Evolutionary conservation across 176 grass and related monocot species (phyloP).

Genomic region (Triticum timopheevii): DNA sequence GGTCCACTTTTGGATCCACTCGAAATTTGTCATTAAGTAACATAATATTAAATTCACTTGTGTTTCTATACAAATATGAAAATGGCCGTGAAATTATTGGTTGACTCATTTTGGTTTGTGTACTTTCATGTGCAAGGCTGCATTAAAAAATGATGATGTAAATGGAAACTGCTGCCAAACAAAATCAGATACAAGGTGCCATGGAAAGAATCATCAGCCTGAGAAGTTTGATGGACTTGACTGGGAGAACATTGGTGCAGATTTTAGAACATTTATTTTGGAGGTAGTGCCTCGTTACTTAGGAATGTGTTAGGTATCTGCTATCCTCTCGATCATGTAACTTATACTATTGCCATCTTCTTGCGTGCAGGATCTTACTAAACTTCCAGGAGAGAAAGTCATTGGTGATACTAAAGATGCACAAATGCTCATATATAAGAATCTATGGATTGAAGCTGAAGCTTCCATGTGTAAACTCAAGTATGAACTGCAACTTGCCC

Average conservation of each 20-base stretch:
- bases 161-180: not conserved
- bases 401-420: slow-evolving; percentile 26
- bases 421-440: slow-evolving; percentile 49
- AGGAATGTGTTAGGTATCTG: not conserved
- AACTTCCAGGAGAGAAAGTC: slow-evolving; percentile 29
- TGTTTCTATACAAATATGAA: not conserved
- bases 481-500: slow-evolving; percentile 58
- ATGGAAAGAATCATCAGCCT: slow-evolving; percentile 14
- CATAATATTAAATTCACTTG: not conserved
- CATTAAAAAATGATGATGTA: not conserved
- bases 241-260: not conserved
- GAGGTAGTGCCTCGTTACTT: slow-evolving; percentile 29
- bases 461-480: slow-evolving; percentile 62
- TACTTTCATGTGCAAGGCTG: slow-evolving; percentile 16
- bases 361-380: slow-evolving; percentile 46
- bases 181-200: not conserved
- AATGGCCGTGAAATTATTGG: not conserved
- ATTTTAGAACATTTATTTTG: slow-evolving; percentile 36
- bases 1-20: not conserved
- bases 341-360: slow-evolving; percentile 15
- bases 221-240: slow-evolving; percentile 18
- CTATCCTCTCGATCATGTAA: not conserved
- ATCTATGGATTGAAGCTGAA: slow-evolving; percentile 72
- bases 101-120: slow-evolving; percentile 1
- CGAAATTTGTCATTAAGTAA: not conserved